Evolutionary conservation across 768 basidiomycete species (phyloP), one percentile per base, ranked within the genome.

Genomic region (Lactarius hengduanensis): DNA sequence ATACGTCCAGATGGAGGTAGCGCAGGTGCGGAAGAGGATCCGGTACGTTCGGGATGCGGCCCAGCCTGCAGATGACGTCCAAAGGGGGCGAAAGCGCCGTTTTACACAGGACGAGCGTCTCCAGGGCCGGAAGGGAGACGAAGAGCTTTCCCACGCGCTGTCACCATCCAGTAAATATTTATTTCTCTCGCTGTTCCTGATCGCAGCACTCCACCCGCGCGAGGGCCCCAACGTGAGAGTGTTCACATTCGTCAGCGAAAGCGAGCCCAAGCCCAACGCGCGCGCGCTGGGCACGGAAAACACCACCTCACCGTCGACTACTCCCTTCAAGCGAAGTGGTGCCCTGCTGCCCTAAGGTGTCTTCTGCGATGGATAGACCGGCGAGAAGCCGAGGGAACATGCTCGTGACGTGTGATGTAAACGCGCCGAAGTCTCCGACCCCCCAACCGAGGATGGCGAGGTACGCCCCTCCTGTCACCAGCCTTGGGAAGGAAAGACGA

Each of bases 1-100:
- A 43, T 28, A 8, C 11, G 41, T 57, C 54, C 26, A 57, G 43
- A 57, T 18, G 34, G 54, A 57, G 41, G 47, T 65, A 26, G 16
- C 28, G 58, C 22, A 60, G 30, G 58, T 54, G 34, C 36, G 55
- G 60, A 22, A 50, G 65, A 61, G 36, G 55, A 65, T 61, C 55
- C 65, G 65, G 65, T 18, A 28, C 28, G 15, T 59, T 60, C 64
- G 64, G 58, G 40, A 43, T 32, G 40, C 22, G 57, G 28, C 30
- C 28, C 20, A 43, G 40, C 13, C 13, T 9, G 50, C 28, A 54
- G 47, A 41, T 64, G 16, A 57, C 47, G 28, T 55, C 38, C 18
- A 58, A 43, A n/a, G 41, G 57, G 1, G 58, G 16, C 20, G 43
- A 18, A 32, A 54, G 2, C 16, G 47, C 47, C 20, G 34, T 22